These are phyloP conservation scores for Phyllosticta paracitricarpa DNA, from an alignment of 2,329 filamentous ascomycete genomes.

Conservation along the genomic window DNA sequence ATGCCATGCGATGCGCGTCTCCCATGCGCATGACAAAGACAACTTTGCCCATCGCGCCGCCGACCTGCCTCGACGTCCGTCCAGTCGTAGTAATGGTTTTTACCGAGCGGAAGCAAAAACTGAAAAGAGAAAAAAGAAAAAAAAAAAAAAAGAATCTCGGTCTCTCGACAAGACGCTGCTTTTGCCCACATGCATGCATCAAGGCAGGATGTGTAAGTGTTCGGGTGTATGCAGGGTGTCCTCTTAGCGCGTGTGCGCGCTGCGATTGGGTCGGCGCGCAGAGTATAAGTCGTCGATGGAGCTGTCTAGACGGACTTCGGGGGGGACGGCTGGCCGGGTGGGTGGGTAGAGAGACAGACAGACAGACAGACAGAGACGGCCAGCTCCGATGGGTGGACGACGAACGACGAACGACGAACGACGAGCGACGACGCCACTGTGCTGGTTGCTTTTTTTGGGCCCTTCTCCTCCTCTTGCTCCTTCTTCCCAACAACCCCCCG, in stretches of 20 bases:
- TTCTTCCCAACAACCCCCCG: background rate
- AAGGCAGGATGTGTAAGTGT: background rate
- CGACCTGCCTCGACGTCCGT: background rate
- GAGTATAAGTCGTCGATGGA: background rate
- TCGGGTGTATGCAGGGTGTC: background rate
- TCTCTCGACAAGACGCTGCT: background rate
- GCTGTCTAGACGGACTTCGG: background rate
- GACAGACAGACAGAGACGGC: too few species aligned
- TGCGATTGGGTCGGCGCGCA: background rate
- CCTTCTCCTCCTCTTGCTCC: background rate
- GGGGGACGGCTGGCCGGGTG: too few species aligned
- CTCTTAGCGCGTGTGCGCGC: background rate
- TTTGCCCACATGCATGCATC: background rate
- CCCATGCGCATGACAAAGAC: background rate
- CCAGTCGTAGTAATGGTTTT: background rate
- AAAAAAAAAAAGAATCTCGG: too few species aligned
- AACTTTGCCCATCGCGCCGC: background rate
- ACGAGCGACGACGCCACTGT: background rate
- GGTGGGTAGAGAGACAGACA: too few species aligned
- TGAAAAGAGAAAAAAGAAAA: too few species aligned
- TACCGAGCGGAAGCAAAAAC: too few species aligned
- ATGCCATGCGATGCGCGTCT: background rate
- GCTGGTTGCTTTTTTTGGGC: background rate
- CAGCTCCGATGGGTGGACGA: too few species aligned
- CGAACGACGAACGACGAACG: too few species aligned